These are phyloP conservation scores for Rhodotorula sp. DNA, from an alignment of 1,284 basidiomycete genomes.

Conservation along the genomic window DNA sequence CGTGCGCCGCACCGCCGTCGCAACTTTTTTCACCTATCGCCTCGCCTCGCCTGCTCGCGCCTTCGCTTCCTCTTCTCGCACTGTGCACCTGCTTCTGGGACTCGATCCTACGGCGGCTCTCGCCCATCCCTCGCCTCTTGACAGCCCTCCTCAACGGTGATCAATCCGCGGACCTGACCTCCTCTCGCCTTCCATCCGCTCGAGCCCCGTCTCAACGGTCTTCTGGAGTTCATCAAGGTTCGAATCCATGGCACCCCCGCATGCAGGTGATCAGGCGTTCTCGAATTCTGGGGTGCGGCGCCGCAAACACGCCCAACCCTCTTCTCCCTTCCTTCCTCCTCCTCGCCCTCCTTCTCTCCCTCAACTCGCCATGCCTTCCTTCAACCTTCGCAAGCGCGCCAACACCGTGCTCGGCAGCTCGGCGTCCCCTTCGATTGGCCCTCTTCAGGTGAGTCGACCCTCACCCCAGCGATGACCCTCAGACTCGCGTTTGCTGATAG, in stretches of 20 bases:
- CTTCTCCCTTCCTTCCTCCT: no score
- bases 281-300: not conserved
- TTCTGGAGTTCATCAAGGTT: not conserved
- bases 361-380: no score
- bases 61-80: not conserved
- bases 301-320: not conserved
- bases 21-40: not conserved
- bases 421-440: not conserved
- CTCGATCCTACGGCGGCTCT: no score
- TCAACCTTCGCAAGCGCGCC: slow-evolving; percentile 12
- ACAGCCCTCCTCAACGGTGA: not conserved
- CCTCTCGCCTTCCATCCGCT: not conserved
- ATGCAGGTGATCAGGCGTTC: not conserved
- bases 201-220: not conserved
- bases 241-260: not conserved
- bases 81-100: no score
- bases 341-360: not conserved
- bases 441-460: not conserved
- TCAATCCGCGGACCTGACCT: not conserved
- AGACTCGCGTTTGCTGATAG: not conserved
- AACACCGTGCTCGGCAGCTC: not conserved
- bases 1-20: not conserved
- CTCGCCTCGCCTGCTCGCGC: not conserved
- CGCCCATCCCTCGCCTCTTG: not conserved
- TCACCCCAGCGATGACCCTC: no score